A percentile compares a stretch with the other conserved stretches of the same genome.
Evolutionary conservation across 352 stramenopile genomes (phyloP).

Genomic region (Phytophthora sojae): DNA sequence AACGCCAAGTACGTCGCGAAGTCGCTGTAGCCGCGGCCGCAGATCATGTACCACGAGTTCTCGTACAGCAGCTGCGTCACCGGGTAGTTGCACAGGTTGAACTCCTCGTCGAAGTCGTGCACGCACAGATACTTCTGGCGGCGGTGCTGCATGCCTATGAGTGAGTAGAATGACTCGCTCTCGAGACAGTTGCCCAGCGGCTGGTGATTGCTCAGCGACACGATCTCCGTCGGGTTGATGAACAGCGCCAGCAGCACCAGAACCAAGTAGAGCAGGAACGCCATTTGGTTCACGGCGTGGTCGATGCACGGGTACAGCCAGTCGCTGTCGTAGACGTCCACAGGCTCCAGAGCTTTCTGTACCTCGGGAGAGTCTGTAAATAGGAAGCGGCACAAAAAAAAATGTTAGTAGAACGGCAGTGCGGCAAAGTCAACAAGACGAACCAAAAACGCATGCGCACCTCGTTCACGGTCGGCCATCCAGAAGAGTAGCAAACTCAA

Average conservation of each 20-base stretch:
- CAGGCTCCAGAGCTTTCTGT: conserved; percentile 58
- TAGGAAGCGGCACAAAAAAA: neutral
- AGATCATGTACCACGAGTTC: conserved; percentile 89
- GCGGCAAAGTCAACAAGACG: neutral
- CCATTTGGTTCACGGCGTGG: conserved; percentile 84
- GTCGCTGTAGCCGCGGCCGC: conserved; percentile 69
- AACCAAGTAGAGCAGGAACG: conserved; percentile 76
- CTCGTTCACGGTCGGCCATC: conserved; percentile 77
- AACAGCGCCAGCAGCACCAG: conserved; percentile 63
- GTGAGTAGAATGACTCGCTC: conserved; percentile 63
- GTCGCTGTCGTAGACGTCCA: conserved; percentile 84
- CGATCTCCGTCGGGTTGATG: conserved; percentile 74
- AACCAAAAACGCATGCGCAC: conserved; percentile 16
- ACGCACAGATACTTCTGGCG: conserved; percentile 79
- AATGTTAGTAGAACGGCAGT: neutral
- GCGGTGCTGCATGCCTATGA: conserved; percentile 63
- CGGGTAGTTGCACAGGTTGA: conserved; percentile 84
- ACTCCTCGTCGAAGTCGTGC: conserved; percentile 86
- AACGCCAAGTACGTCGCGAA: conserved; percentile 64
- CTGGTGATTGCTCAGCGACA: conserved; percentile 82
- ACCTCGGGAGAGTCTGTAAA: conserved; percentile 59
- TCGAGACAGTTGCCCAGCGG: conserved; percentile 73
- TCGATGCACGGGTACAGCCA: conserved; percentile 80
- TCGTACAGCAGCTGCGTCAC: conserved; percentile 75
- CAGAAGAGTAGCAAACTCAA: conserved; percentile 67